Evolutionary conservation across 192 early-diverging fungal genomes (phyloP).

Genomic region (Linnemannia zychae): DNA sequence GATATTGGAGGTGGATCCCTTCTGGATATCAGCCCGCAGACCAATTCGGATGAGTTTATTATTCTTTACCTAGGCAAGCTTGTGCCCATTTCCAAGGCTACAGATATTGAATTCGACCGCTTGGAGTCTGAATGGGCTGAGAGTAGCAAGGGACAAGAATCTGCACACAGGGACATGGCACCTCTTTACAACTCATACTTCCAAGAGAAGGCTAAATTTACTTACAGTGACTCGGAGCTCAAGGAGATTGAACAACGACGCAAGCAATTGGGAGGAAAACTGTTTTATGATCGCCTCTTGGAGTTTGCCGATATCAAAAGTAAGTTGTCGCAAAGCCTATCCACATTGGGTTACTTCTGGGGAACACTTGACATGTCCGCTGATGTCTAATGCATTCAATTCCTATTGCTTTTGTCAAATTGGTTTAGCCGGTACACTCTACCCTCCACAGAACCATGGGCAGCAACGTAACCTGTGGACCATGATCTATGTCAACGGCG

Average conservation of each 20-base stretch:
- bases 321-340: constrained; percentile 2
- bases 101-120: constrained; percentile 36
- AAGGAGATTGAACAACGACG: constrained; percentile 39
- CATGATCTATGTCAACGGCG: constrained; percentile 46
- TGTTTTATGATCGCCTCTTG: constrained; percentile 51
- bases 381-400: background rate
- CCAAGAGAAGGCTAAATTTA: constrained; percentile 28
- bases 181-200: constrained; percentile 33
- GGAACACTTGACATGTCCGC: too few relatives aligned
- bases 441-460: constrained; percentile 40
- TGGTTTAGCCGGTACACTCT: constrained; percentile 26
- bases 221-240: constrained; percentile 36
- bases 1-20: constrained; percentile 39
- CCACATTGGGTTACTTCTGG: too few relatives aligned
- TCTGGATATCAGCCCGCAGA: constrained; percentile 45
- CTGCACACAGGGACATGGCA: constrained; percentile 15
- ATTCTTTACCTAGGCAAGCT: constrained; percentile 44
- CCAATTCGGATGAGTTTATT: constrained; percentile 47
- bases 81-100: constrained; percentile 35
- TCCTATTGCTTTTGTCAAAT: background rate
- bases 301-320: constrained; percentile 43
- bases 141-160: constrained; percentile 10
- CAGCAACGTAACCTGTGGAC: constrained; percentile 52
- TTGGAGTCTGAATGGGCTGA: constrained; percentile 41
- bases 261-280: constrained; percentile 36